Percentiles rank a stretch among this genome's conserved stretches.
Conservation (phyloP, 164 flowering plant genomes). For the Piper betle region DNA sequence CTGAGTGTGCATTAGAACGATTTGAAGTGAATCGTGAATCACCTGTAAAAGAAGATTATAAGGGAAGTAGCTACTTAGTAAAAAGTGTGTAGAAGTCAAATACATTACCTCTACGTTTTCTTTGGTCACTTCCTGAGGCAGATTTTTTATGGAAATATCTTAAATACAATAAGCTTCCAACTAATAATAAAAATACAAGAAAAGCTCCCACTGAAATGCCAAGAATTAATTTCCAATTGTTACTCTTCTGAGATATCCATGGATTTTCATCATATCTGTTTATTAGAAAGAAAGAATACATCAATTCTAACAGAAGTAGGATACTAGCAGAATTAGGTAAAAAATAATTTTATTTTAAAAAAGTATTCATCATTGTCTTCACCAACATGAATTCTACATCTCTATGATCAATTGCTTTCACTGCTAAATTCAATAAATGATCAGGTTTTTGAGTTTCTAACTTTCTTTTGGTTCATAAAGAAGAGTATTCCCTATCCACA, state of each 20-base stretch:
- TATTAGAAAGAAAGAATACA: not conserved
- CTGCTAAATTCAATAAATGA: too few species aligned
- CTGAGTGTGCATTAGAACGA: conserved; percentile 30
- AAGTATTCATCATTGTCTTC: not conserved
- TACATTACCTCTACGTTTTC: conserved; percentile 26
- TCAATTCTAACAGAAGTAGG: not conserved
- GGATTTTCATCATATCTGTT: conserved; percentile 65
- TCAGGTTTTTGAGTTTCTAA: too few species aligned
- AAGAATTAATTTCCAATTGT: conserved; percentile 31
- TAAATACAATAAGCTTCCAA: conserved; percentile 33
- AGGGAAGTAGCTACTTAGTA: not conserved
- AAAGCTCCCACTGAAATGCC: conserved; percentile 42
- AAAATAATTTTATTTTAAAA: too few species aligned
- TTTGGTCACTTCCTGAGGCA: conserved; percentile 16
- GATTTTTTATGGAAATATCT: conserved; percentile 20
- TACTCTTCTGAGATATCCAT: conserved; percentile 28
- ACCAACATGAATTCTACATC: too few species aligned
- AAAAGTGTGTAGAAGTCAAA: not conserved
- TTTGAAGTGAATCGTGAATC: conserved; percentile 25
- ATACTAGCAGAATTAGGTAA: not conserved
- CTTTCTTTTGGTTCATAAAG: too few species aligned
- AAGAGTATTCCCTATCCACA: too few species aligned
- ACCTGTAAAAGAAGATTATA: conserved; percentile 21
- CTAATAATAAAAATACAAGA: conserved; percentile 24
- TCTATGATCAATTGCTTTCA: too few species aligned